Conservation (phyloP, 148 eudicot species). For the Arctostaphylos glauca region DNA sequence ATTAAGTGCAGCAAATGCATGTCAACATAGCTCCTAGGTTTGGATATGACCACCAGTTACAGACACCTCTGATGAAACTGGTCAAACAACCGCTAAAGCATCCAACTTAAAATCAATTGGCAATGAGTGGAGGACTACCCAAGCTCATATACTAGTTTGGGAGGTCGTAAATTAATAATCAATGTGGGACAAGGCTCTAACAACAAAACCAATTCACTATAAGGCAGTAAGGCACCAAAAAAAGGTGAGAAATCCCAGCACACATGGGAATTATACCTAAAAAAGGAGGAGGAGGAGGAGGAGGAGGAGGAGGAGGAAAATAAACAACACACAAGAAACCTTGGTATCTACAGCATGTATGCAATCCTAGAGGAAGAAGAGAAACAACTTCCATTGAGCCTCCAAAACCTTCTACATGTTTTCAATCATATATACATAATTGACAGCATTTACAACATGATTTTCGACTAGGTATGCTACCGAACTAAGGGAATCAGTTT, state of each 20-base stretch:
- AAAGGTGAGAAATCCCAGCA: neutral
- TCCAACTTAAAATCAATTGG: no score
- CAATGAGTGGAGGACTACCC: no score
- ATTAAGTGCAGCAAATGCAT: neutral
- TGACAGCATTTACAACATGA: neutral
- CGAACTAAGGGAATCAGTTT: neutral
- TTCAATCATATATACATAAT: neutral
- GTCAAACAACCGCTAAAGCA: neutral
- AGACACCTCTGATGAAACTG: neutral
- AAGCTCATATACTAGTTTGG: no score
- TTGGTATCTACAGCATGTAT: neutral
- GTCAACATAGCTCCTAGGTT: neutral
- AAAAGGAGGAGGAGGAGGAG: no score
- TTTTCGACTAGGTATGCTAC: neutral
- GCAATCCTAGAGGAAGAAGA: neutral
- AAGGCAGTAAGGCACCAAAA: neutral
- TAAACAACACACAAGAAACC: neutral
- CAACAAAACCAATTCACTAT: neutral
- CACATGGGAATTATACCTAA: neutral
- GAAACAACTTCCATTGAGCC: neutral
- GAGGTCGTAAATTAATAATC: no score
- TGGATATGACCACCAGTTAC: neutral
- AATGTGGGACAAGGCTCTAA: no score
- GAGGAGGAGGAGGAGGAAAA: neutral
- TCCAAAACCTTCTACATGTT: neutral